Base-by-base conservation (phyloP, 352 stramenopile genomes). In the Phytophthora foliorum region DNA sequence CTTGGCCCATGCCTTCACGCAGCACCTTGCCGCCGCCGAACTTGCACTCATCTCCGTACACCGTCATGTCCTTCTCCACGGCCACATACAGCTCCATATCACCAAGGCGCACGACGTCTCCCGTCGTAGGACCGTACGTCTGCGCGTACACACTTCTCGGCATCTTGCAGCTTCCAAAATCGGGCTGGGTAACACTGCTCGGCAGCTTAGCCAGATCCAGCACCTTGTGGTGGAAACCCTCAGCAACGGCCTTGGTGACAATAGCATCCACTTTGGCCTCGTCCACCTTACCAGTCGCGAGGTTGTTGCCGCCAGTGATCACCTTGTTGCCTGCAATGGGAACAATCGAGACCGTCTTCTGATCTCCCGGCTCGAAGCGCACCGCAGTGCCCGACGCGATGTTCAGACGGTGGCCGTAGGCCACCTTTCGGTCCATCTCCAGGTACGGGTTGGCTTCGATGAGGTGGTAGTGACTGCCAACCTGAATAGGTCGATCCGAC, bases 381-480 rank as follows among this genome's bases (percentile, higher is more conserved):
- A 99, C 94, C 14, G 93, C 92, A 9, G 93, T 95, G 9, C 96
- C 96, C 2, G 86, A 92, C 21, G 95, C 86, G 62, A 99, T 97
- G 81, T 99, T 98, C 1, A 99, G 78, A 5, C 96, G 88, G 62
- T 94, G 87, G n/a, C 97, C 97, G 71, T 98, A 97, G 6, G 94
- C 86, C 9, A 86, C 59, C 48, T 81, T 82, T 9, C 97, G 92
- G 73, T 99, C 96, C 82, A 99, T 99, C 46, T 91, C 78, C n/a
- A 99, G 77, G 54, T 93, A 92, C 61, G 88, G 86, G 74, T 99
- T 99, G 46, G 93, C 92, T 81, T 99, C 97, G 22, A 98, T 89
- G 74, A 99, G 98, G 63, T 98, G 94, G 76, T 98, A 99, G 77
- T 99, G 97, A 48, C 84, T 97, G 34, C 96, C 96, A 21, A 99